Percentiles rank a stretch among this genome's conserved stretches.
phyloP scores from a whole-genome alignment of 306 rosid genomes.

The Begonia peltatifolia region DNA sequence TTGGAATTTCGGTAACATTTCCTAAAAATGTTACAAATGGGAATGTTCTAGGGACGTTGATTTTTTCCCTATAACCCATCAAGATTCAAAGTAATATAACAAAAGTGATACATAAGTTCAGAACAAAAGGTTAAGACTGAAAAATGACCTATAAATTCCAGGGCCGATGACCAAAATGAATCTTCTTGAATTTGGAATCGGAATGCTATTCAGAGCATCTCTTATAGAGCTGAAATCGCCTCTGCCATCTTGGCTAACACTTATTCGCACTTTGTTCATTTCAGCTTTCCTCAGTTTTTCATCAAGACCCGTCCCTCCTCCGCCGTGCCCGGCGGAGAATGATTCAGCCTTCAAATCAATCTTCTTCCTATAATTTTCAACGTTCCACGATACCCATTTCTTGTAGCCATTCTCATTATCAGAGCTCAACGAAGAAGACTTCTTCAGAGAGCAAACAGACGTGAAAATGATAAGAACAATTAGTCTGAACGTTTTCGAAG shows the following conservation, averaged over 20 bases:
- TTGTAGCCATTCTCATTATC: slow-evolving; percentile 17
- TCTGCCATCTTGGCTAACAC: slow-evolving; percentile 29
- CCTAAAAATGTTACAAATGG: slow-evolving; percentile 49
- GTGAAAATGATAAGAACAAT: slow-evolving; percentile 15
- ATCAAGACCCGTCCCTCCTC: slow-evolving; percentile 14
- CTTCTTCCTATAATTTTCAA: slow-evolving; percentile 19
- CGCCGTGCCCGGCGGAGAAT: neutral
- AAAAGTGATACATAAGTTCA: neutral
- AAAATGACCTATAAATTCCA: slow-evolving; percentile 40
- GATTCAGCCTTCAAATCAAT: slow-evolving; percentile 5
- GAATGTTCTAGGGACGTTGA: slow-evolving; percentile 26
- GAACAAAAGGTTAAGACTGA: neutral
- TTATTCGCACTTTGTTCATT: slow-evolving; percentile 26
- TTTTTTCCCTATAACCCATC: slow-evolving; percentile 31
- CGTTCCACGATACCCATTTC: slow-evolving; percentile 44
- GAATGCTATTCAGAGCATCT: slow-evolving; percentile 46
- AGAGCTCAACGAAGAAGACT: slow-evolving; percentile 12
- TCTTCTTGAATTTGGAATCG: slow-evolving; percentile 30
- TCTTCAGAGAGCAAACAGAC: slow-evolving; percentile 1
- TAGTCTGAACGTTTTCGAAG: slow-evolving; percentile 12
- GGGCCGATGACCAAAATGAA: slow-evolving; percentile 27
- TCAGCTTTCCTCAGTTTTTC: slow-evolving; percentile 31
- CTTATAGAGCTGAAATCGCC: slow-evolving; percentile 38
- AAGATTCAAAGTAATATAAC: too few relatives aligned
- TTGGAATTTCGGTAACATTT: slow-evolving; percentile 25